phyloP scores from a whole-genome alignment of 169 alveolate species.

The Plasmodium chabaudi region DNA sequence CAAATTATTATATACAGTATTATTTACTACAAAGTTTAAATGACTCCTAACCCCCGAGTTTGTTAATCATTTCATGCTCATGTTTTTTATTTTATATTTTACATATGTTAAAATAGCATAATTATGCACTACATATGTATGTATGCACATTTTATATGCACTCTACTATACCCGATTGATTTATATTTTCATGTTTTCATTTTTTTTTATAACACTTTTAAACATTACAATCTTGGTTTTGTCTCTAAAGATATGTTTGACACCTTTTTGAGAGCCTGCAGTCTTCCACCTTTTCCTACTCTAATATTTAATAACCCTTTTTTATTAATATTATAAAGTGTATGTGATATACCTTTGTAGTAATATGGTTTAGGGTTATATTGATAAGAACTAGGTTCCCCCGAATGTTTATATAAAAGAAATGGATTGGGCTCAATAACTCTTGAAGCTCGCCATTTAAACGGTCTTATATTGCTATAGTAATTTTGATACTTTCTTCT shows the following conservation, averaged over 20 bases:
- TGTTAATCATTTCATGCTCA: too few species aligned
- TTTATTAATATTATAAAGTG: constrained; percentile 56
- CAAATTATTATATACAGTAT: too few species aligned
- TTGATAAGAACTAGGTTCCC: constrained; percentile 69
- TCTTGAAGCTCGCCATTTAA: constrained; percentile 77
- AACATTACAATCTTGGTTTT: constrained; percentile 63
- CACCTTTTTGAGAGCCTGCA: constrained; percentile 57
- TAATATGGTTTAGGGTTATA: constrained; percentile 46
- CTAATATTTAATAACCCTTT: constrained; percentile 59
- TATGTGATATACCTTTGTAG: constrained; percentile 68
- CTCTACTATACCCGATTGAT: background rate
- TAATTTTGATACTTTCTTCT: constrained; percentile 69
- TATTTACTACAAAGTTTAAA: too few species aligned
- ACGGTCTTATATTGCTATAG: constrained; percentile 77
- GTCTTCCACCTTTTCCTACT: constrained; percentile 35
- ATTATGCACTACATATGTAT: too few species aligned
- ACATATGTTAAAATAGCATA: too few species aligned
- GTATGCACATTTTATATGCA: background rate
- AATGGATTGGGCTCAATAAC: constrained; percentile 76
- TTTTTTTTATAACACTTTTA: background rate
- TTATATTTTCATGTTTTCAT: background rate
- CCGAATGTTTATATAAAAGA: constrained; percentile 56
- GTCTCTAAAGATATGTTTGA: constrained; percentile 64
- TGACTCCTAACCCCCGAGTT: too few species aligned
- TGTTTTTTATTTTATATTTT: too few species aligned